Evolutionary conservation across 108 stramenopile species (phyloP).

Genomic region (Discostella pseudostelligera): DNA sequence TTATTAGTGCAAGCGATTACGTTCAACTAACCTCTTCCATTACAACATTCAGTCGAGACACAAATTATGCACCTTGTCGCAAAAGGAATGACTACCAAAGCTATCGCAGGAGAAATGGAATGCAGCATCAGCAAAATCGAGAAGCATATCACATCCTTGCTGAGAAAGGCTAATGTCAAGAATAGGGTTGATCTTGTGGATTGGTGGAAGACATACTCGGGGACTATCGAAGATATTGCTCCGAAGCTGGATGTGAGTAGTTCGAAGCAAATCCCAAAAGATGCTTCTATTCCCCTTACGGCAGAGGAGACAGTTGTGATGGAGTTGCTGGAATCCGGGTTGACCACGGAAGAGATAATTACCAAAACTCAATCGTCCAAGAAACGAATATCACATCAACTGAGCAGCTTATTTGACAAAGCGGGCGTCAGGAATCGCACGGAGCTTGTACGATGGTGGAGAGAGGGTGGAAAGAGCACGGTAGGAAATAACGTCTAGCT

Average conservation of each 20-base stretch:
- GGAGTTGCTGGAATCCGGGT: slow-evolving; percentile 51
- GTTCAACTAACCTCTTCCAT: background rate
- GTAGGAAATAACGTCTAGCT: background rate
- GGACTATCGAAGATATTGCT: background rate
- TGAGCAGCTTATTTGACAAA: slow-evolving; percentile 59
- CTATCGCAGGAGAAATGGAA: slow-evolving; percentile 57
- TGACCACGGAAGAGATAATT: slow-evolving; percentile 67
- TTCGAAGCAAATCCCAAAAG: background rate
- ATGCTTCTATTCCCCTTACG: slow-evolving; percentile 46
- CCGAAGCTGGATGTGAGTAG: background rate
- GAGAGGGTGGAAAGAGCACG: background rate
- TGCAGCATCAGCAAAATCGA: slow-evolving; percentile 49
- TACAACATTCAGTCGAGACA: slow-evolving; percentile 43
- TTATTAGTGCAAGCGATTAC: background rate
- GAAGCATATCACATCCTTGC: slow-evolving; percentile 60
- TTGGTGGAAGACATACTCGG: slow-evolving; percentile 40
- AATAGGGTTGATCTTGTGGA: slow-evolving; percentile 69
- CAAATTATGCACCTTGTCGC: slow-evolving; percentile 57
- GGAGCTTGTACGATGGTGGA: slow-evolving; percentile 32
- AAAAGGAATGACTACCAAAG: slow-evolving; percentile 63
- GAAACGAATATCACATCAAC: slow-evolving; percentile 43
- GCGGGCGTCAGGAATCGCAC: slow-evolving; percentile 56
- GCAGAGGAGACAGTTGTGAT: slow-evolving; percentile 53
- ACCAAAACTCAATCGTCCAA: slow-evolving; percentile 25
- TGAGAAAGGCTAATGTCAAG: slow-evolving; percentile 60